Evolutionary conservation across 2,329 filamentous ascomycete genomes (phyloP).

Genomic region (Pseudomassariella vexata): DNA sequence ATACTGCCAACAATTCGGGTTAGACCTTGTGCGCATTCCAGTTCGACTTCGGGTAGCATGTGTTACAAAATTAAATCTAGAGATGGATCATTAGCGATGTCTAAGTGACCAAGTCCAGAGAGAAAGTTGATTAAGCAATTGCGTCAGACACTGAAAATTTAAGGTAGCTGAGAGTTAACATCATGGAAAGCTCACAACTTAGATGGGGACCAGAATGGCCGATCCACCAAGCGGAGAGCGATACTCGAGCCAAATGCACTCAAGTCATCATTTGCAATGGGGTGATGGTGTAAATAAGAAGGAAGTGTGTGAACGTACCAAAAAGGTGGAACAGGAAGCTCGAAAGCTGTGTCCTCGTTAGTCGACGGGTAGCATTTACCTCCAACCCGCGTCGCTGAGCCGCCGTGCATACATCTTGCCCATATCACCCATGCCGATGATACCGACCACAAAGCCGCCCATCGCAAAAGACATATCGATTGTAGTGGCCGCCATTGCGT

Average conservation of each 20-base stretch:
- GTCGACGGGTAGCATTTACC: conserved; percentile 56
- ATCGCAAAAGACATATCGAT: conserved; percentile 35
- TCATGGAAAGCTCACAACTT: conserved; percentile 74
- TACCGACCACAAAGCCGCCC: conserved; percentile 74
- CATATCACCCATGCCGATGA: conserved; percentile 99
- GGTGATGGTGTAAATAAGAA: conserved; percentile 6
- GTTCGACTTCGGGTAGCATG: too few relatives aligned
- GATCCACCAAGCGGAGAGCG: conserved; percentile 53
- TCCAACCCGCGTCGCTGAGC: conserved; percentile 91
- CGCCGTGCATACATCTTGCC: conserved; percentile 94
- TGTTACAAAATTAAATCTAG: too few relatives aligned
- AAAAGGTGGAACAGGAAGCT: conserved; percentile 16
- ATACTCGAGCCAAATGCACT: conserved; percentile 99
- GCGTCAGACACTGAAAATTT: conserved; percentile 74
- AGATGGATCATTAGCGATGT: conserved; percentile 17
- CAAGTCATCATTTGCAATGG: conserved; percentile 85
- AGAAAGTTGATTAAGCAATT: conserved; percentile 13
- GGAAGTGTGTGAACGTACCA: conserved; percentile 29
- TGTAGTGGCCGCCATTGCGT: conserved; percentile 11
- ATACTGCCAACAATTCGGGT: conserved; percentile 53
- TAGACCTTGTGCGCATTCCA: too few relatives aligned
- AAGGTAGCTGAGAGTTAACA: conserved; percentile 99
- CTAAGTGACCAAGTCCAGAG: too few relatives aligned
- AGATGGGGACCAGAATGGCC: conserved; percentile 70
- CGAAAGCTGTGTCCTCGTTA: conserved; percentile 9